phyloP scores from a whole-genome alignment of 2,329 filamentous ascomycete genomes.

The Albifimbria verrucaria region DNA sequence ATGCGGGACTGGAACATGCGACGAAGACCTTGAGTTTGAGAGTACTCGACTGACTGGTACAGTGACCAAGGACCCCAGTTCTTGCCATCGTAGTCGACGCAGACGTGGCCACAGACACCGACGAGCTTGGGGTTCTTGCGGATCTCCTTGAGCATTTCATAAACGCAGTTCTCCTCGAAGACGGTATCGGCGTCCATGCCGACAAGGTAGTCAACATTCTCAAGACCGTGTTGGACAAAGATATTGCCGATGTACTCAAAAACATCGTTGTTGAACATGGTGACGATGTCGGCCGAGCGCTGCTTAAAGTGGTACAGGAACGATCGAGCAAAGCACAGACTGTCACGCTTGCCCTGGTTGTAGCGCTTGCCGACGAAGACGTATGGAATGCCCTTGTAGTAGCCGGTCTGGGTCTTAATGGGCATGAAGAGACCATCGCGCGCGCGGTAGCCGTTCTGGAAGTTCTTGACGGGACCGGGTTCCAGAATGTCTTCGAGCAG shows the following conservation, averaged over 20 bases:
- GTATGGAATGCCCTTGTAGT: conserved; percentile 43
- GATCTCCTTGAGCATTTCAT: conserved; percentile 39
- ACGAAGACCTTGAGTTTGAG: conserved; percentile 42
- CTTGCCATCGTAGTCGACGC: conserved; percentile 39
- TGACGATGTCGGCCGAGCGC: conserved; percentile 36
- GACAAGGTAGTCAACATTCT: conserved; percentile 37
- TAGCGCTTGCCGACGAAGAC: conserved; percentile 46
- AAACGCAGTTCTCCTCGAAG: conserved; percentile 41
- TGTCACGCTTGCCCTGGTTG: conserved; percentile 49
- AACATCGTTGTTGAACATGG: conserved; percentile 43
- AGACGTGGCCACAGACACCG: conserved; percentile 46
- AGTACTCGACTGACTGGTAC: conserved; percentile 47
- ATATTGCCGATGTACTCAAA: conserved; percentile 37
- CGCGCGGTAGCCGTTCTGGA: conserved; percentile 42
- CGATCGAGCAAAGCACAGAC: conserved; percentile 45
- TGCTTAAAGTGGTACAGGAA: conserved; percentile 46
- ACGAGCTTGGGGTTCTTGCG: conserved; percentile 39
- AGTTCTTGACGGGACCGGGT: conserved; percentile 25
- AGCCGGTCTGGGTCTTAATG: conserved; percentile 38
- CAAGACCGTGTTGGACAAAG: conserved; percentile 34
- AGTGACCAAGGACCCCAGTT: conserved; percentile 43
- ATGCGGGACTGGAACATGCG: conserved; percentile 47
- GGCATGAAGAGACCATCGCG: conserved; percentile 45
- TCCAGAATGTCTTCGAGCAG: conserved; percentile 44
- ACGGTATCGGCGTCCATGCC: conserved; percentile 49